Evolutionary conservation across 352 stramenopile genomes (phyloP).

Genomic region (Thraustochytrium sp.): DNA sequence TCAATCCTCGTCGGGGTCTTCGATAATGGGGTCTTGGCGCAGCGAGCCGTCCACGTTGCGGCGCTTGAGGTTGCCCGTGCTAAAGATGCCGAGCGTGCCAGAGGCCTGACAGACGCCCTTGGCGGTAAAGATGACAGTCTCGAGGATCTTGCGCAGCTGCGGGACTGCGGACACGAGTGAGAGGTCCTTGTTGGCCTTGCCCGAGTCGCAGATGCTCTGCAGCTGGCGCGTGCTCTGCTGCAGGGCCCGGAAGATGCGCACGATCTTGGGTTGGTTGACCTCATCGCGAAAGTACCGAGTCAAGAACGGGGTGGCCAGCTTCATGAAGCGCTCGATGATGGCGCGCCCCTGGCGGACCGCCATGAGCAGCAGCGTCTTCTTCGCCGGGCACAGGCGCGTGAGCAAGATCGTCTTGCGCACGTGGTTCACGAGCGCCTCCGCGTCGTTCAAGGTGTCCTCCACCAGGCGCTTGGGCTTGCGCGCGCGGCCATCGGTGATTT

Average conservation of each 20-base stretch:
- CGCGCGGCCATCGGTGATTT: no score
- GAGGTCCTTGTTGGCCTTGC: background rate
- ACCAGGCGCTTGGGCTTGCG: background rate
- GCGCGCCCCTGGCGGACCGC: background rate
- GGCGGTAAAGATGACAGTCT: background rate
- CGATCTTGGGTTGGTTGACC: background rate
- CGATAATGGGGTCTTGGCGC: background rate
- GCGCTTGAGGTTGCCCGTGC: slow-evolving; percentile 17
- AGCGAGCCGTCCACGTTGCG: slow-evolving; percentile 36
- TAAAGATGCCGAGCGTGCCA: background rate
- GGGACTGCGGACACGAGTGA: background rate
- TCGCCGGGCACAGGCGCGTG: background rate
- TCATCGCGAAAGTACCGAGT: background rate
- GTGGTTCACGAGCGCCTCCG: background rate
- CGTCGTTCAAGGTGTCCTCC: background rate
- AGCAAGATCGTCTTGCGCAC: slow-evolving; percentile 5
- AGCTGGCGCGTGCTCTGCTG: slow-evolving; percentile 33
- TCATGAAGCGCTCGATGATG: slow-evolving; percentile 22
- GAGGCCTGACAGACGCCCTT: background rate
- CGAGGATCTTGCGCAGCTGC: slow-evolving; percentile 26
- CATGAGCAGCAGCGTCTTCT: slow-evolving; percentile 13
- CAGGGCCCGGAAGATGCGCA: background rate
- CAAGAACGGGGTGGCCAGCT: slow-evolving; percentile 20
- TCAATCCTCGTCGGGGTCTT: background rate
- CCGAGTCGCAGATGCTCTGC: slow-evolving; percentile 34